Base-by-base conservation (phyloP, 2,329 filamentous ascomycete species). In the Capronia epimyces region DNA sequence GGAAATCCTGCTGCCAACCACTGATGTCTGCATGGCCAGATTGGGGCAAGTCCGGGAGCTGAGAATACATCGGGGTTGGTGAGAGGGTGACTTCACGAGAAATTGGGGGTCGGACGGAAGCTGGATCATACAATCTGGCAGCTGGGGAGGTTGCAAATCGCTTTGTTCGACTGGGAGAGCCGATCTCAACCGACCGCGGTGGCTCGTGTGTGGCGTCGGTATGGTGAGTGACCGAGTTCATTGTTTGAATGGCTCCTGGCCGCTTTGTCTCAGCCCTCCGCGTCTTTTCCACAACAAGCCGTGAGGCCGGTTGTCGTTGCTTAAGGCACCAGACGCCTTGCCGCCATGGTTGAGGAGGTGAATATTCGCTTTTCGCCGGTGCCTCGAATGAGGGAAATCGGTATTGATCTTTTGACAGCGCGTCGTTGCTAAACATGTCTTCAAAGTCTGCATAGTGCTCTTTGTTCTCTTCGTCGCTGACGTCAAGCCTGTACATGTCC, bases 11-110 rank as follows among this genome's bases (percentile, higher is more conserved):
- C 32, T 72, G 69, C 78, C 79, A 82, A 41, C 66, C 53, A 45
- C 42, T 50, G 61, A 43, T 72, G 64, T 64, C 70, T 61, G 69
- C 68, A 69, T 41, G 52, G 21, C 65, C 65, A 66, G 68, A 70
- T 57, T 63, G 71, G 53, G 60, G 62, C 52, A 73, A 64, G 25
- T 50, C 43, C 66, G 71, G 66, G 69, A 73, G 53, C 49, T 74
- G 71, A 34, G 77, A 71, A 59, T 72, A 76, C 72, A 78, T 78
- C 72, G 80, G 75, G 60, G 74, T 79, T 37, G 74, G 69, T 20
- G 69, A 73, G 50, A 66, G 67, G 58, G 62, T 75, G 63, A 68
- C 70, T 66, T 57, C 55, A 36, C 55, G 51, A 39, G 51, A 47
- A 37, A 49, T 46, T 18, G 51, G 37, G 40, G 46, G 49, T 13